Evolutionary conservation across 495 filamentous ascomycete genomes (phyloP).

Genomic region (Neohortaea acidophila): DNA sequence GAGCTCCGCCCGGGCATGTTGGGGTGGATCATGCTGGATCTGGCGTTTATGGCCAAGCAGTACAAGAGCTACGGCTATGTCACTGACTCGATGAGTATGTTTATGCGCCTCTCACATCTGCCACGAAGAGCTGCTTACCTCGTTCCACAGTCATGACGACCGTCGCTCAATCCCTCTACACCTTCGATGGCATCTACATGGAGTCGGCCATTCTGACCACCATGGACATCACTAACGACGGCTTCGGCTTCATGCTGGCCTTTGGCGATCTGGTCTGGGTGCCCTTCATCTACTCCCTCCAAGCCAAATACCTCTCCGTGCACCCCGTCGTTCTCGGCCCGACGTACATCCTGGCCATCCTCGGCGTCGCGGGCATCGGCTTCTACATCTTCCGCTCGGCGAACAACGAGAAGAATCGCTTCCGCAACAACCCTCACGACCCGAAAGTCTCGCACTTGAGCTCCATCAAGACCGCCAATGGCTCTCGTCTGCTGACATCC

Average conservation of each 20-base stretch:
- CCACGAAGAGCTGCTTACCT: slow-evolving; percentile 1
- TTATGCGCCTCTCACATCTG: background rate
- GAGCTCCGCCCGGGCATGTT: slow-evolving; percentile 86
- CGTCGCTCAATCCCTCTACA: slow-evolving; percentile 65
- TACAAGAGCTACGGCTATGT: slow-evolving; percentile 69
- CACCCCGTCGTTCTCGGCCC: slow-evolving; percentile 66
- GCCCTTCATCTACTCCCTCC: slow-evolving; percentile 75
- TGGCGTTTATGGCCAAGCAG: slow-evolving; percentile 74
- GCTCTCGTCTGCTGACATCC: slow-evolving; percentile 63
- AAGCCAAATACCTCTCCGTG: slow-evolving; percentile 72
- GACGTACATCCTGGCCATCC: slow-evolving; percentile 43
- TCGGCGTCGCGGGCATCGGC: slow-evolving; percentile 48
- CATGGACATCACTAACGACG: slow-evolving; percentile 89
- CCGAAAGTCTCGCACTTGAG: slow-evolving; percentile 64
- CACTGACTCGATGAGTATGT: slow-evolving; percentile 56
- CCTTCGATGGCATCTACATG: slow-evolving; percentile 76
- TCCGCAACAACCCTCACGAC: slow-evolving; percentile 77
- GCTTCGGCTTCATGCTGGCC: slow-evolving; percentile 91
- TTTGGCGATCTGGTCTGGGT: slow-evolving; percentile 93
- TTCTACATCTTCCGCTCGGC: slow-evolving; percentile 82
- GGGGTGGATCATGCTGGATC: slow-evolving; percentile 76
- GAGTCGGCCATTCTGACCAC: slow-evolving; percentile 86
- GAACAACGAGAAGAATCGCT: slow-evolving; percentile 89
- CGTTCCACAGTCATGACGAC: slow-evolving; percentile 46
- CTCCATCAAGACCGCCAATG: slow-evolving; percentile 73